A percentile compares a stretch with the other conserved stretches of the same genome.
Conservation (phyloP, 306 rosid genomes). For the Quercus aquifolioides region DNA sequence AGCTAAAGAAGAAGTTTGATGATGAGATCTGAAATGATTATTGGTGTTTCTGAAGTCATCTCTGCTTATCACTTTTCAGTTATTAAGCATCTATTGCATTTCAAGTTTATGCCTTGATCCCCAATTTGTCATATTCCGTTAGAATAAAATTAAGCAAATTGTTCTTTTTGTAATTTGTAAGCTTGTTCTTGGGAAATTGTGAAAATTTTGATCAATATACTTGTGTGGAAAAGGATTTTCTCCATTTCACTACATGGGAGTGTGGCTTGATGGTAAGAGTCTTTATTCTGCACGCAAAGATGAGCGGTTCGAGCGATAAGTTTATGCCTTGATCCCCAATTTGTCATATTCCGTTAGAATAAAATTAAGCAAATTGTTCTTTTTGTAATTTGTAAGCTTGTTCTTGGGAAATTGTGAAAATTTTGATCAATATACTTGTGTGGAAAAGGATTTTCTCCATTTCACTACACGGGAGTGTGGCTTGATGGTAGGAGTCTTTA, state of each 20-base stretch:
- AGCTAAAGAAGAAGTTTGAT: constrained; percentile 84
- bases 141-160: background rate
- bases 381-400: background rate
- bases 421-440: background rate
- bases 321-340: background rate
- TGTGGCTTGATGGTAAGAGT: too few species aligned
- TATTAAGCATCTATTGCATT: too few species aligned
- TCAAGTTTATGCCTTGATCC: too few species aligned
- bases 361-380: background rate
- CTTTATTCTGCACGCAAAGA: too few species aligned
- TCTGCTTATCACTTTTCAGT: background rate
- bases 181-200: background rate
- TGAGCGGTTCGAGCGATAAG: too few species aligned
- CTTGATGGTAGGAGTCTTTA: too few species aligned
- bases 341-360: background rate
- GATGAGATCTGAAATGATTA: constrained; percentile 84
- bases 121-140: background rate
- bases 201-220: background rate
- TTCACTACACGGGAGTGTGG: too few species aligned
- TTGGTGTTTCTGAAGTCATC: constrained; percentile 76
- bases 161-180: background rate
- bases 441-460: too few species aligned
- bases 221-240: too few species aligned
- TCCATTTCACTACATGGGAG: too few species aligned
- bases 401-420: background rate